These are phyloP conservation scores for Pythium aquatile DNA, from an alignment of 352 stramenopile species.

Conservation along the genomic window DNA sequence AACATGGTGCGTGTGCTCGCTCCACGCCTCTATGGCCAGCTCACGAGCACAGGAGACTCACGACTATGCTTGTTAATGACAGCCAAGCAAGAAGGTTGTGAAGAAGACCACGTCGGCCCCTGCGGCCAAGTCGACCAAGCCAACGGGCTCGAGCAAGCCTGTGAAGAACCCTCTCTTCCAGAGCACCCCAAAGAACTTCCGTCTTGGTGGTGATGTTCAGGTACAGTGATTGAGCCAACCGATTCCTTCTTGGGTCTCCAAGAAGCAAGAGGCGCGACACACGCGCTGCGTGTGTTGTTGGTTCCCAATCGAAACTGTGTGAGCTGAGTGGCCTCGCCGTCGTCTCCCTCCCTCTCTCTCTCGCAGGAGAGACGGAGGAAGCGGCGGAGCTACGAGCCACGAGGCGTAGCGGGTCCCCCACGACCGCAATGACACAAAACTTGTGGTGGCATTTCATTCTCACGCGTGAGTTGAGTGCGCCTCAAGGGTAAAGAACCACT, in stretches of 20 bases:
- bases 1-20: slow-evolving; percentile 43
- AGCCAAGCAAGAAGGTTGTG: slow-evolving; percentile 84
- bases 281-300: background rate
- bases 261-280: slow-evolving; percentile 1
- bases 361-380: background rate
- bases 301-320: slow-evolving; percentile 29
- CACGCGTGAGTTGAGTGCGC: slow-evolving; percentile 32
- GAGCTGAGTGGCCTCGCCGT: slow-evolving; percentile 14
- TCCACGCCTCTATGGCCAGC: too few relatives aligned
- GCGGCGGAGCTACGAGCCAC: slow-evolving; percentile 7
- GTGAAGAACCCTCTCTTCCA: slow-evolving; percentile 96
- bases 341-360: background rate
- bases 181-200: slow-evolving; percentile 92
- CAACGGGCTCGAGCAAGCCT: slow-evolving; percentile 50
- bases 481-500: slow-evolving; percentile 78
- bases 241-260: slow-evolving; percentile 12
- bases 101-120: slow-evolving; percentile 75
- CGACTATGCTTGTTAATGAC: background rate
- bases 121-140: slow-evolving; percentile 70
- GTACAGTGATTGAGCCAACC: slow-evolving; percentile 49
- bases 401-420: slow-evolving; percentile 83
- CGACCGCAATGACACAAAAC: slow-evolving; percentile 93
- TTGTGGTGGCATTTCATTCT: slow-evolving; percentile 70
- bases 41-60: background rate
- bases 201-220: slow-evolving; percentile 96